Evolutionary conservation across 2,329 filamentous ascomycete species (phyloP).

Genomic region (Didymella exigua): DNA sequence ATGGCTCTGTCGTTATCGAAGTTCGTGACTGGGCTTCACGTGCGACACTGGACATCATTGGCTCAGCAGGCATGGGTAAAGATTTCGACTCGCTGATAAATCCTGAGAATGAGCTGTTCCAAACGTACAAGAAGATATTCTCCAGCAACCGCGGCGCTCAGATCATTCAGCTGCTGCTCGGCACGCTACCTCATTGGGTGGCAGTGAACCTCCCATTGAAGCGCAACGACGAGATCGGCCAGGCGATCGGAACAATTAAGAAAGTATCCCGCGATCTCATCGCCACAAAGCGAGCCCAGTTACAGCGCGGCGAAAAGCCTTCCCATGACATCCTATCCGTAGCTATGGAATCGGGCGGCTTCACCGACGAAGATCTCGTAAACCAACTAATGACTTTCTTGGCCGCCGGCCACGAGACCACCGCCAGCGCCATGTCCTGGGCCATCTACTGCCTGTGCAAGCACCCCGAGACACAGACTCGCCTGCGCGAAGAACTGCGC

Average conservation of each 20-base stretch:
- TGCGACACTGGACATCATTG: slow-evolving; percentile 64
- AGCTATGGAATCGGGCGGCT: slow-evolving; percentile 75
- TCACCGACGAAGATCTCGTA: slow-evolving; percentile 78
- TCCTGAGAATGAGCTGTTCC: slow-evolving; percentile 58
- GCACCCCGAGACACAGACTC: slow-evolving; percentile 55
- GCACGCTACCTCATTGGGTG: slow-evolving; percentile 69
- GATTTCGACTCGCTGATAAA: slow-evolving; percentile 61
- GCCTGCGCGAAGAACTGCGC: slow-evolving; percentile 59
- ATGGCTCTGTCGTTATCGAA: slow-evolving; percentile 48
- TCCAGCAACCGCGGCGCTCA: slow-evolving; percentile 57
- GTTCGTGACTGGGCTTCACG: slow-evolving; percentile 56
- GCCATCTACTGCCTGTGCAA: slow-evolving; percentile 59
- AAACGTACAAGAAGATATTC: slow-evolving; percentile 59
- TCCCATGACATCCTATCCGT: slow-evolving; percentile 80
- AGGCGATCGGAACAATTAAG: slow-evolving; percentile 53
- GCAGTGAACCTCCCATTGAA: slow-evolving; percentile 69
- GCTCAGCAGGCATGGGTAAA: slow-evolving; percentile 61
- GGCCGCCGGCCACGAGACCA: slow-evolving; percentile 68
- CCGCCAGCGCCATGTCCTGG: slow-evolving; percentile 60
- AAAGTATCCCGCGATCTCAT: slow-evolving; percentile 72
- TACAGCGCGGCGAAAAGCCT: slow-evolving; percentile 52
- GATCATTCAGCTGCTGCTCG: slow-evolving; percentile 62
- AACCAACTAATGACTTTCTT: slow-evolving; percentile 93
- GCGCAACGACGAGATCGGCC: slow-evolving; percentile 61
- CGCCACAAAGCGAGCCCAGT: slow-evolving; percentile 66